These are phyloP conservation scores for Calocybe indica DNA, from an alignment of 768 basidiomycete genomes.

Conservation along the genomic window DNA sequence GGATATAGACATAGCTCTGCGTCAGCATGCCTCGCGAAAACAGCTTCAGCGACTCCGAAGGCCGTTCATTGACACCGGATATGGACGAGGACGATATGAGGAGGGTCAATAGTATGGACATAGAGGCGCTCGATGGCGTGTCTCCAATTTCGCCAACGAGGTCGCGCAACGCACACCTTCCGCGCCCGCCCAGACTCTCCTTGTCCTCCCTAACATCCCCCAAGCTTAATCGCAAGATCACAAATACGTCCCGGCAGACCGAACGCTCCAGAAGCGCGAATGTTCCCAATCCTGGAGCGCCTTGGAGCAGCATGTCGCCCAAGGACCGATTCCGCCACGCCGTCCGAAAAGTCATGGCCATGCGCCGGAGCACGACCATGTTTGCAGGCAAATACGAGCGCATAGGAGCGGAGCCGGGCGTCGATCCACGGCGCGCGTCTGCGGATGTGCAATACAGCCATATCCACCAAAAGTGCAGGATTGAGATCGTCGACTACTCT, in stretches of 20 bases:
- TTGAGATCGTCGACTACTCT: conserved; percentile 66
- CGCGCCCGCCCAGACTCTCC: not conserved
- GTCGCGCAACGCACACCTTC: not conserved
- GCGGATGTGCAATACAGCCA: conserved; percentile 52
- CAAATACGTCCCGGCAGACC: not conserved
- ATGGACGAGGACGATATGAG: conserved; percentile 35
- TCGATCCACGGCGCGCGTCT: conserved; percentile 58
- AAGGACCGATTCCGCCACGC: conserved; percentile 46
- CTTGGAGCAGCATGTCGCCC: conserved; percentile 24
- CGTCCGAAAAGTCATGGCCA: conserved; percentile 57
- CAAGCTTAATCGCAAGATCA: not conserved
- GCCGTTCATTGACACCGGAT: conserved; percentile 64
- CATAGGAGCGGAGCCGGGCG: conserved; percentile 65
- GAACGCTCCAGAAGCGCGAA: not conserved
- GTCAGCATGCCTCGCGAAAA: conserved; percentile 56
- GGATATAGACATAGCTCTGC: no score
- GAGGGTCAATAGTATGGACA: conserved; percentile 1
- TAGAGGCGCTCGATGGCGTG: conserved; percentile 2
- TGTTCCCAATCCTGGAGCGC: conserved; percentile 4
- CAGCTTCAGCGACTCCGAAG: conserved; percentile 61
- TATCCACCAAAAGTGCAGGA: conserved; percentile 54
- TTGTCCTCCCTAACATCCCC: not conserved
- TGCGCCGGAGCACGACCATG: conserved; percentile 47
- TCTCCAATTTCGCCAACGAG: conserved; percentile 12
- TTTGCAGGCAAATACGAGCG: conserved; percentile 25